Base-by-base conservation (phyloP, 176 grass and related monocot species). In the Thinopyrum elongatum region DNA sequence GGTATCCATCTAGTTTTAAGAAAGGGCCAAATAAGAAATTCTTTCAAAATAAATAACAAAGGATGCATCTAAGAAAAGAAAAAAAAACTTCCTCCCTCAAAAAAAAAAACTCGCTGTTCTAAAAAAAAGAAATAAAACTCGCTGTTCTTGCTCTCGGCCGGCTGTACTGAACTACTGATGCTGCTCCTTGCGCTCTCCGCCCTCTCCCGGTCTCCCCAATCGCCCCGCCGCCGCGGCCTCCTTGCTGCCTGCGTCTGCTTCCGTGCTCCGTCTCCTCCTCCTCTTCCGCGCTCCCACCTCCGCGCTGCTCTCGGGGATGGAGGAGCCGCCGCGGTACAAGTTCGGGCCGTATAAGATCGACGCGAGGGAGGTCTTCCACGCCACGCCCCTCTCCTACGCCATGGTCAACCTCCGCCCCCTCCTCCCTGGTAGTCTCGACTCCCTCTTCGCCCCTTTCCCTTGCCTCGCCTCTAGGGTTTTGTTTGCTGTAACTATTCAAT, bases 351-450 rank as follows among this genome's bases (percentile, higher is more conserved):
- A 98, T 81, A 93, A 90, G 87, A 98, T 98, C 71, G 83, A 92
- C 71, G 66, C 38, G 25, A 88, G 85, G 64, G 92, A 98, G 87
- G 91, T 98, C 22, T 95, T 98, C 90, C 86, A 88, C 87, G 74
- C 93, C 87, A 95, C 93, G 27, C 62, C 89, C 59, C 89, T 93
- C 77, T 93, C 92, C 88, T 98, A 86, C 84, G 95, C 89, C 82
- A 95, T 95, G 91, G 93, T 98, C 80, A 97, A 97, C 81, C 92
- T 97, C 79, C 88, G 90, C 3, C 95, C 95, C 7, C 85, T 97
- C 39, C 77, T 95, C 34, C 92, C 92, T 33, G 92, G 95, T 97
- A 92, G 10, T 31, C 26, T 31, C 19, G 19, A 31, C 49, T 2
- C 42, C 16, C 11, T 46, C 46, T 31, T 76, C 73, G 16, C 26